Base-by-base conservation (phyloP, 495 filamentous ascomycete species). In the Aspergillus campestris region DNA sequence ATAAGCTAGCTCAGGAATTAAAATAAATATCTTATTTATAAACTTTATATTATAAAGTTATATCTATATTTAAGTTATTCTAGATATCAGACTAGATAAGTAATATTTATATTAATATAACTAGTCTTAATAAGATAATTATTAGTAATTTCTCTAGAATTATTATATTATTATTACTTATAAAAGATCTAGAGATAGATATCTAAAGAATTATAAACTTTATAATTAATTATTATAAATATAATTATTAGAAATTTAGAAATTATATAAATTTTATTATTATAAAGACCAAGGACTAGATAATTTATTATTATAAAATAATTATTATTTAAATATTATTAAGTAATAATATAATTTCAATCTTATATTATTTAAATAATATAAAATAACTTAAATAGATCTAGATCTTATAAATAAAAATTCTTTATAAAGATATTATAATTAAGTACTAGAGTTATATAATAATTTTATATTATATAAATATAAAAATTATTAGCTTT, bases 181-280 rank as follows among this genome's bases (percentile, higher is more conserved):
- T 40, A 34, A 40, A 7, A 11, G 29, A 3, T 34, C 14, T 38
- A 34, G 6, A 27, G 12, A 28, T 47, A 40, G 40, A 47, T 40
- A 35, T 40, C 34, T 34, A 40, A 40, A 29, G 14, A 38, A 18
- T 15, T 45, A 31, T 31, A 45, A 6, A 36, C 30, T 13, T 40
- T 10, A 15, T 34, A 34, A 34, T 40, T 47, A 47, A 47, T 13
- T 34, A 47, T 7, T 47, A 47, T 45, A 33, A 38, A 47, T 40
- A 24, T 47, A 36, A 38, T n/a, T n/a, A 15, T 31, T 33, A 31
- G 40, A 31, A 39, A 12, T 12, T 8, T 31, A 3, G 32, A 30
- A 10, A 14, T 15, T 32, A 11, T 8, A 15, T 46, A 31, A 32
- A 11, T 46, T 45, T 31, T 45, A 45, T 38, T 31, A 9, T 9